phyloP scores from a whole-genome alignment of 345 rosid species.

The Brassica juncea region DNA sequence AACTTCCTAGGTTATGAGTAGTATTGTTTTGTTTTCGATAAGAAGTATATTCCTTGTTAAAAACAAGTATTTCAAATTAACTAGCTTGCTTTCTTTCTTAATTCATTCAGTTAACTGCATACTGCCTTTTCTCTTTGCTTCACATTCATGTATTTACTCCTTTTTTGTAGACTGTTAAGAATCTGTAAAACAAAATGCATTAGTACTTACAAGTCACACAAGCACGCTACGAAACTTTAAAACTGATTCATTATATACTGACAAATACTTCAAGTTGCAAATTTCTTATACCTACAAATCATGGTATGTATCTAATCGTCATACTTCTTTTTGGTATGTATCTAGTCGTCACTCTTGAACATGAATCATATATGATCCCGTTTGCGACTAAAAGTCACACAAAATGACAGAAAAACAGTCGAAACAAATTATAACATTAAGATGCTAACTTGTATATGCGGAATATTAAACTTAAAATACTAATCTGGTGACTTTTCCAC shows the following conservation, averaged over 20 bases:
- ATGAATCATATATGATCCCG: not conserved
- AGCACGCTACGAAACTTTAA: not conserved
- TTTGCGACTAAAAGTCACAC: not conserved
- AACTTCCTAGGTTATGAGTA: not conserved
- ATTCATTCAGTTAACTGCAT: not conserved
- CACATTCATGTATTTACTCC: not conserved
- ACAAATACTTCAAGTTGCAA: not conserved
- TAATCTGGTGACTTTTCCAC: not conserved
- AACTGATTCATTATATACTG: not conserved
- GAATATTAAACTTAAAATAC: not conserved
- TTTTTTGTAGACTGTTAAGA: not conserved
- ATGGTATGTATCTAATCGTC: not conserved
- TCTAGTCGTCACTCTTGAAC: slow-evolving; percentile 25
- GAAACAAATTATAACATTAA: not conserved
- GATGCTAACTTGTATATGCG: not conserved
- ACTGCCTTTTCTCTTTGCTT: not conserved
- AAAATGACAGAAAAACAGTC: not conserved
- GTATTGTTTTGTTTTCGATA: too few relatives aligned
- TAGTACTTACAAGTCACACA: not conserved
- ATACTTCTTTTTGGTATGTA: not conserved
- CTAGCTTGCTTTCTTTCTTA: not conserved
- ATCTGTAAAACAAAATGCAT: too few relatives aligned
- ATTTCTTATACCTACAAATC: not conserved
- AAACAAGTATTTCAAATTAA: not conserved
- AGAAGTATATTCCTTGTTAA: not conserved